phyloP scores from a whole-genome alignment of 164 flowering plant genomes.

The Pachysandra terminalis region DNA sequence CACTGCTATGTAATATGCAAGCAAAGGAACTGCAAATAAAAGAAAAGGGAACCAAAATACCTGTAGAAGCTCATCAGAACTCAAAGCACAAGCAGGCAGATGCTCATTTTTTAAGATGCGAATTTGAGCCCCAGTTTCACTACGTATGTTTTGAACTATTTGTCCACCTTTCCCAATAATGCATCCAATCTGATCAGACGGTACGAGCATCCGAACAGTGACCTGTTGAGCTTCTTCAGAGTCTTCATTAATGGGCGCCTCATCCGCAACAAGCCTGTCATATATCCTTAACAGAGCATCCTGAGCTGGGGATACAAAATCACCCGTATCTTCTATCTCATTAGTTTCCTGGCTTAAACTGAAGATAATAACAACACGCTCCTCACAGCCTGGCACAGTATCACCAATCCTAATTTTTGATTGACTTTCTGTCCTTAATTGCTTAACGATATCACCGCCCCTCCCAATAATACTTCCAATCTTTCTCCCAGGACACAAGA shows the following conservation, averaged over 20 bases:
- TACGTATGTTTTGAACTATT: constrained; percentile 78
- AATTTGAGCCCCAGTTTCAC: constrained; percentile 86
- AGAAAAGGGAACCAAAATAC: constrained; percentile 25
- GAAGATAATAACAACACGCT: constrained; percentile 89
- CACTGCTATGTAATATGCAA: neutral
- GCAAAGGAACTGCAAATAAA: neutral
- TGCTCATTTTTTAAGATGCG: constrained; percentile 88
- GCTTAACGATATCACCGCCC: constrained; percentile 97
- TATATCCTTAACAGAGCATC: constrained; percentile 91
- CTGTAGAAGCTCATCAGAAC: constrained; percentile 90
- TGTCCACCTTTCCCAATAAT: constrained; percentile 96
- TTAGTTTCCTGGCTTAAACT: constrained; percentile 73
- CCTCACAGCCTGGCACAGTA: constrained; percentile 74
- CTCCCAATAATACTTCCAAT: constrained; percentile 95
- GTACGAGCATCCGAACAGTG: constrained; percentile 76
- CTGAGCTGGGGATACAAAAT: constrained; percentile 68
- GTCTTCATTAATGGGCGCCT: constrained; percentile 44
- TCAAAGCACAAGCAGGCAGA: constrained; percentile 81
- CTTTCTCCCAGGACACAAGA: constrained; percentile 77
- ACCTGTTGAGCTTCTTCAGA: constrained; percentile 55
- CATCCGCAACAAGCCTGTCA: constrained; percentile 75
- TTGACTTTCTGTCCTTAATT: constrained; percentile 79
- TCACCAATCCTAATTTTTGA: constrained; percentile 93
- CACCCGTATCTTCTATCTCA: constrained; percentile 47
- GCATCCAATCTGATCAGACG: constrained; percentile 98